Evolutionary conservation across 1,284 basidiomycete species (phyloP), one percentile per base, ranked within the genome.

Genomic region (Fomitopsis palustris): DNA sequence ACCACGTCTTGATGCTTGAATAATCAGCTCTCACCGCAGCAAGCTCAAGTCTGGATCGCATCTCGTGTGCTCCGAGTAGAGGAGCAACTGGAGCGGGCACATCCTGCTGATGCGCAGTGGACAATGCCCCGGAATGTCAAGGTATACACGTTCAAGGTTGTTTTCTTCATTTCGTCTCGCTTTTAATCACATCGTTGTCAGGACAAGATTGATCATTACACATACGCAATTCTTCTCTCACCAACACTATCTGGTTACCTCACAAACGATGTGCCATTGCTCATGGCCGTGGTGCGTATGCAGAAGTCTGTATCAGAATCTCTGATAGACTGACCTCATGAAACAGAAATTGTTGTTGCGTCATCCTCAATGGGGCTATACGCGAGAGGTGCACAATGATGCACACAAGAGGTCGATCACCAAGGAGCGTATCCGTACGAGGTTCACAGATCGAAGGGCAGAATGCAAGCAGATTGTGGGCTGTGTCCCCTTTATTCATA

Each of bases 191-290:
- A 19, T 3, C 7, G 9, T 43, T 31, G 14, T 53, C 25, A 55
- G 54, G 54, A 55, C 33, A 55, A 55, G 54, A 55, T 55, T 27
- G 39, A 55, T 17, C 54, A 4, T 25, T n/a, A n/a, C n/a, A n/a
- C n/a, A n/a, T n/a, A n/a, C n/a, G n/a, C n/a, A n/a, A n/a, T n/a
- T n/a, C n/a, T n/a, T n/a, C n/a, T n/a, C n/a, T n/a, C n/a, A n/a
- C n/a, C n/a, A n/a, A n/a, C n/a, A n/a, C n/a, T n/a, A n/a, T n/a
- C n/a, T n/a, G n/a, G n/a, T n/a, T n/a, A n/a, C n/a, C n/a, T n/a
- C n/a, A n/a, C n/a, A n/a, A n/a, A n/a, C n/a, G n/a, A n/a, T n/a
- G n/a, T n/a, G n/a, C n/a, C n/a, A n/a, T n/a, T n/a, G n/a, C n/a
- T n/a, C n/a, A n/a, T n/a, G n/a, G n/a, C n/a, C n/a, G n/a, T n/a